phyloP scores from a whole-genome alignment of 306 rosid genomes.

The Quercus aquifolioides region DNA sequence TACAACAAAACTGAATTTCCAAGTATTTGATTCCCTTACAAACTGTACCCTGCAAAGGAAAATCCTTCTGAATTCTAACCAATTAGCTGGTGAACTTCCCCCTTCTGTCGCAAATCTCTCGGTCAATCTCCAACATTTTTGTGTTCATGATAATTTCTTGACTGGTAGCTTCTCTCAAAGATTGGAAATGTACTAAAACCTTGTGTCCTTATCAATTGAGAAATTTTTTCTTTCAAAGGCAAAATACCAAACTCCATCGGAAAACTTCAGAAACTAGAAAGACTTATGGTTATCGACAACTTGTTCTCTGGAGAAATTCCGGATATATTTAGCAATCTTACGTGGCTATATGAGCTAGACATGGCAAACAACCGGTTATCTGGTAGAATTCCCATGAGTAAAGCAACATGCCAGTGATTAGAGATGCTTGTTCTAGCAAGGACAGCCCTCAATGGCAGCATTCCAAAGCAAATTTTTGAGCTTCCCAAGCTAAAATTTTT shows the following conservation, averaged over 20 bases:
- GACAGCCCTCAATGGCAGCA: slow-evolving; percentile 33
- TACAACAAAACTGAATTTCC: slow-evolving; percentile 11
- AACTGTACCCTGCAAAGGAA: slow-evolving; percentile 11
- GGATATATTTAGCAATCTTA: slow-evolving; percentile 36
- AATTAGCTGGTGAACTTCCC: slow-evolving; percentile 35
- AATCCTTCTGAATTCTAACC: slow-evolving; percentile 18
- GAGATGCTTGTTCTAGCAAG: not conserved
- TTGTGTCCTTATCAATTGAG: slow-evolving; percentile 19
- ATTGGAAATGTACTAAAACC: slow-evolving; percentile 19
- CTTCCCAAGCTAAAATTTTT: slow-evolving; percentile 18
- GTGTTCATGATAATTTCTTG: slow-evolving; percentile 21
- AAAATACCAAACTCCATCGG: slow-evolving; percentile 31
- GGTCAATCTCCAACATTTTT: slow-evolving; percentile 18
- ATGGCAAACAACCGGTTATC: slow-evolving; percentile 20
- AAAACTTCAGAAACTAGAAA: slow-evolving; percentile 9
- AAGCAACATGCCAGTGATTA: slow-evolving; percentile 22
- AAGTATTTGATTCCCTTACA: slow-evolving; percentile 31
- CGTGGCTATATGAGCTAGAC: not conserved
- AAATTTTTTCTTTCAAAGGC: slow-evolving; percentile 33
- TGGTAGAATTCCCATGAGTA: slow-evolving; percentile 23
- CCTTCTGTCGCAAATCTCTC: slow-evolving; percentile 26
- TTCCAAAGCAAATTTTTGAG: slow-evolving; percentile 32
- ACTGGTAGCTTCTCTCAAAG: slow-evolving; percentile 31
- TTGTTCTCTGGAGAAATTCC: slow-evolving; percentile 39
- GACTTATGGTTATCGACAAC: not conserved